These are phyloP conservation scores for Xylaria polymorpha DNA, from an alignment of 2,329 filamentous ascomycete genomes.

Conservation along the genomic window DNA sequence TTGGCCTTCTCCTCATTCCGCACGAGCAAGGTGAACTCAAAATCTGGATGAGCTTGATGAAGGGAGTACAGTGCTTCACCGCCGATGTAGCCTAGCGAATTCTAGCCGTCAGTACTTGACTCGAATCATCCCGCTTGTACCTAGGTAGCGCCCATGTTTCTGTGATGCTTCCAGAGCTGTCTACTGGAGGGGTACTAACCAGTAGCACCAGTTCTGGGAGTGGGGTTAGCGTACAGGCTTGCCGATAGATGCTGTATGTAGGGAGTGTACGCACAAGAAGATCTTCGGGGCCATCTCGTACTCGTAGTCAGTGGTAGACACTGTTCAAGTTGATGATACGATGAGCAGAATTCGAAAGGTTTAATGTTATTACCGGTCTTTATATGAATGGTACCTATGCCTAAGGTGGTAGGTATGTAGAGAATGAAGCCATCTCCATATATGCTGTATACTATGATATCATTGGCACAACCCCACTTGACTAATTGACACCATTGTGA, in stretches of 20 bases:
- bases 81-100: conserved; percentile 61
- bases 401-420: too few species aligned
- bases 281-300: conserved; percentile 55
- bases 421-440: conserved; percentile 19
- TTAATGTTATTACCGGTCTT: background rate
- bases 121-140: background rate
- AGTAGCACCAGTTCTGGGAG: conserved; percentile 57
- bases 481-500: background rate
- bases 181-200: conserved; percentile 47
- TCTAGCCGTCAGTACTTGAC: conserved; percentile 11
- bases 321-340: background rate
- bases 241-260: background rate
- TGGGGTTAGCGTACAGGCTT: conserved; percentile 10
- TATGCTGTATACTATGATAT: conserved; percentile 9
- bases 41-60: conserved; percentile 58
- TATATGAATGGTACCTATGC: background rate
- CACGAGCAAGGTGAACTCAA: conserved; percentile 59
- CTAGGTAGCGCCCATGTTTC: background rate
- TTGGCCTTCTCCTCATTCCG: conserved; percentile 60
- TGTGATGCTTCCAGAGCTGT: conserved; percentile 7
- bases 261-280: conserved; percentile 54
- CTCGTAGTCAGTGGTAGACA: background rate
- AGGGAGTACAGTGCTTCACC: conserved; percentile 61
- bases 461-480: conserved; percentile 27
- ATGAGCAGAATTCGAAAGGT: background rate